Conservation (phyloP, 108 stramenopile genomes). For the Nannochloropsis salina region DNA sequence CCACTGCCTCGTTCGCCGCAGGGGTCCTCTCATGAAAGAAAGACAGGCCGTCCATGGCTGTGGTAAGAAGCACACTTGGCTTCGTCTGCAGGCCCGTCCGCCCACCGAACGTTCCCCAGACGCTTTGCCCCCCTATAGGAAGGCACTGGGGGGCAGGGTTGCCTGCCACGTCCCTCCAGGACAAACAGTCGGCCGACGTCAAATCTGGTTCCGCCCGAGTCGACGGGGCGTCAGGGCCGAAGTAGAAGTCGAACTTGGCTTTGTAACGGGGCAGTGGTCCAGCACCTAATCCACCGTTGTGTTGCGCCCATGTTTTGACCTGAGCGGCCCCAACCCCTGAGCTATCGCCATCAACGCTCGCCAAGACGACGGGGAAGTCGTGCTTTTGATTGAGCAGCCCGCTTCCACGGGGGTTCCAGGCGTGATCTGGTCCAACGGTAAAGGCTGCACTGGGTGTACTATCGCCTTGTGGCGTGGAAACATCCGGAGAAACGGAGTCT, state of each 20-base stretch:
- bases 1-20: slow-evolving; percentile 13
- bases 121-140: slow-evolving; percentile 43
- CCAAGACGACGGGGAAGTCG: slow-evolving; percentile 39
- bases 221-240: slow-evolving; percentile 8
- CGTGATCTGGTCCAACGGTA: slow-evolving; percentile 30
- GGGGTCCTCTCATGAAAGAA: slow-evolving; percentile 15
- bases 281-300: neutral
- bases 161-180: slow-evolving; percentile 41
- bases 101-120: slow-evolving; percentile 25
- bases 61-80: neutral
- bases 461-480: slow-evolving; percentile 27
- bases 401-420: slow-evolving; percentile 35
- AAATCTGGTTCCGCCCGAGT: neutral
- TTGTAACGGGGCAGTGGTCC: slow-evolving; percentile 37
- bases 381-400: slow-evolving; percentile 31
- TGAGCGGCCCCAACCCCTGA: slow-evolving; percentile 24
- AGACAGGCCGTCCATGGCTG: slow-evolving; percentile 16
- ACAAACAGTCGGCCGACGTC: slow-evolving; percentile 37
- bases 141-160: slow-evolving; percentile 45
- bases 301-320: slow-evolving; percentile 26
- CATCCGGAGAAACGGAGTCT: neutral
- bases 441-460: slow-evolving; percentile 31
- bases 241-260: slow-evolving; percentile 41
- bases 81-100: slow-evolving; percentile 14
- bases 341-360: slow-evolving; percentile 26